Evolutionary conservation across 805 yeast genomes (phyloP), one percentile per base, ranked within the genome.

Genomic region (Millerago galiae): DNA sequence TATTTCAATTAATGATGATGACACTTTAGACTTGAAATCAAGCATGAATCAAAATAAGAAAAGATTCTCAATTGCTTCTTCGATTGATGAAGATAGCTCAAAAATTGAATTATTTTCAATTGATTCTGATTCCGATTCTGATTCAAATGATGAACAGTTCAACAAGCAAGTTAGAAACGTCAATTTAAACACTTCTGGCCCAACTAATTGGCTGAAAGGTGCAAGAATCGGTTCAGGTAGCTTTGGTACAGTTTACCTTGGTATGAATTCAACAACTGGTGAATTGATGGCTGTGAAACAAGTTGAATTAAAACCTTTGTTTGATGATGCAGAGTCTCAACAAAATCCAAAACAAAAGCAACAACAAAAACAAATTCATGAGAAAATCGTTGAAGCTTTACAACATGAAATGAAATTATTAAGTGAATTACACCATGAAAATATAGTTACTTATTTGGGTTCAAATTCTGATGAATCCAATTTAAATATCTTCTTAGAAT

Each of bases 261-360:
- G 97, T 0, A 79, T 93, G 80, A 87, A 90, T 58, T 84, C 95
- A 1, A 63, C 82, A 28, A 89, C 95, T 0, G 99, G 99, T 34
- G 98, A 89, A 58, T 69, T 93, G 40, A 87, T 91, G 95, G 99
- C 98, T 1, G 96, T 93, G 15, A 93, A 93, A 58, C 96, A 90
- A 60, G 96, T 93, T 1, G 83, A 82, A 37, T 59, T 90, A 14
- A 81, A 84, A 2, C 65, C 67, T 3, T 51, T 60, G 21, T 61
- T 66, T 29, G 67, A 68, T 47, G 54, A 62, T 45, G 43, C 53
- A 11, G 54, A 49, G 29, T 27, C 38, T 9, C 38, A 40, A 21
- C 52, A 48, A 15, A 59, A 47, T 36, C 64, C 35, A 43, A 67
- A 41, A 48, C 67, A 36, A 51, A 61, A 55, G 45, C 52, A 51